A percentile compares a stretch with the other conserved stretches of the same genome.
Evolutionary conservation across 2,329 filamentous ascomycete species (phyloP).

Genomic region (Cladosporium cucumerinum): DNA sequence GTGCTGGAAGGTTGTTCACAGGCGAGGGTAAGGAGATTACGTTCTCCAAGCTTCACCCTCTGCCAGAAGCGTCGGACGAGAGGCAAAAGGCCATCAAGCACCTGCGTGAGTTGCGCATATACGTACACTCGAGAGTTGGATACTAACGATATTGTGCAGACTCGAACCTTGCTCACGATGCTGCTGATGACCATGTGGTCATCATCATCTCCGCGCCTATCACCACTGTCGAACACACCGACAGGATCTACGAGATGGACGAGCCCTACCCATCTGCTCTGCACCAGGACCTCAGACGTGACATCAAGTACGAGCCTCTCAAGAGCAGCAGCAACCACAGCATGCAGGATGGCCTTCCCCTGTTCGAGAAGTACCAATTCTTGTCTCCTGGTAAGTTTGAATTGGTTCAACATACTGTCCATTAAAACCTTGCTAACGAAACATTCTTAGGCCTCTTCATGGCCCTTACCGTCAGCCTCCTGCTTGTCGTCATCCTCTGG

Average conservation of each 20-base stretch:
- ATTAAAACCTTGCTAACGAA: background rate
- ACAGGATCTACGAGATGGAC: constrained; percentile 60
- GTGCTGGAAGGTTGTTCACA: background rate
- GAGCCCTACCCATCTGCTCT: constrained; percentile 60
- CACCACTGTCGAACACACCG: background rate
- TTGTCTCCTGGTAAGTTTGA: constrained; percentile 71
- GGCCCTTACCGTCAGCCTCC: constrained; percentile 66
- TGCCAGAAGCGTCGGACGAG: background rate
- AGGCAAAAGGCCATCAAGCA: background rate
- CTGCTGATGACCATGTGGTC: constrained; percentile 11
- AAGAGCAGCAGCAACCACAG: constrained; percentile 20
- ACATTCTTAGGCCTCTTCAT: constrained; percentile 70
- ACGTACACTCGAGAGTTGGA: background rate
- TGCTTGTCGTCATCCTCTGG: constrained; percentile 74
- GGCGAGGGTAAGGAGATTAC: background rate
- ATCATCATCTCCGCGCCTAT: constrained; percentile 16
- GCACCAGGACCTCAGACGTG: constrained; percentile 73
- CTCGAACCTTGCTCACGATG: background rate
- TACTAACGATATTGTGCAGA: background rate
- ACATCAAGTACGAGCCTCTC: constrained; percentile 40
- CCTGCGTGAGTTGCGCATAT: background rate
- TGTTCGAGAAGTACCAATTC: constrained; percentile 94
- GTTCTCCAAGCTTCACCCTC: background rate
- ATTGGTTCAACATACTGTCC: background rate
- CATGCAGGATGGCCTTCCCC: constrained; percentile 43